Base-by-base conservation (phyloP, 768 basidiomycete species). In the Lactifluus subvellereus region DNA sequence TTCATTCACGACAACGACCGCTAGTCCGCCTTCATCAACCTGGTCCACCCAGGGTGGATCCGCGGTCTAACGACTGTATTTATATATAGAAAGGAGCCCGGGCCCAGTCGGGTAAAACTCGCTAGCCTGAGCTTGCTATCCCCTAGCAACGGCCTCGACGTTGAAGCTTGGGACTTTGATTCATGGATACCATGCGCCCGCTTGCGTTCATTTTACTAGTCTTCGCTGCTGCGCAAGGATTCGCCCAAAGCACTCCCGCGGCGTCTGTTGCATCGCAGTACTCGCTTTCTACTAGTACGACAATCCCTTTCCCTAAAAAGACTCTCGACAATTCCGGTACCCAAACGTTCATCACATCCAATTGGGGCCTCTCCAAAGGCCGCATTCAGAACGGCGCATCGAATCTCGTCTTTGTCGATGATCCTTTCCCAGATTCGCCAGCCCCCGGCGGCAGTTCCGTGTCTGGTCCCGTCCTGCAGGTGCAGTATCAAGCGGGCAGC, bases 321-420 rank as follows among this genome's bases (percentile, higher is more conserved):
- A 87, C 86, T 0, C 80, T 80, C 61, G 69, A 77, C n/a, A 74
- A 79, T 42, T 68, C 71, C 33, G 79, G 84, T 57, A 72, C 88
- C 0, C 77, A 81, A 64, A 72, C 74, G 0, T 78, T 84, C 65
- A 72, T 89, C 9, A 74, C 77, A 22, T 78, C 80, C 9, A 72
- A 79, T 30, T 91, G 88, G 88, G 80, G 78, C 43, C 77, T 89
- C 6, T 80, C 75, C 70, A 84, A 82, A 67, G 83, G 81, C 14
- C 79, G 75, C 45, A 79, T 91, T 35, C 84, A 87, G 66, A 80
- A 87, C 65, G 80, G 82, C 42, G 76, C 74, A 0, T 66, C 73
- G 51, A 80, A 87, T 67, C 71, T 89, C 59, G 77, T 76, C 8
- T 90, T 90, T 70, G 85, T 89, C 51, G 60, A 69, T 16, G 87